Conservation (phyloP, 257 asterid genomes). For the Scutellaria galericulata region DNA sequence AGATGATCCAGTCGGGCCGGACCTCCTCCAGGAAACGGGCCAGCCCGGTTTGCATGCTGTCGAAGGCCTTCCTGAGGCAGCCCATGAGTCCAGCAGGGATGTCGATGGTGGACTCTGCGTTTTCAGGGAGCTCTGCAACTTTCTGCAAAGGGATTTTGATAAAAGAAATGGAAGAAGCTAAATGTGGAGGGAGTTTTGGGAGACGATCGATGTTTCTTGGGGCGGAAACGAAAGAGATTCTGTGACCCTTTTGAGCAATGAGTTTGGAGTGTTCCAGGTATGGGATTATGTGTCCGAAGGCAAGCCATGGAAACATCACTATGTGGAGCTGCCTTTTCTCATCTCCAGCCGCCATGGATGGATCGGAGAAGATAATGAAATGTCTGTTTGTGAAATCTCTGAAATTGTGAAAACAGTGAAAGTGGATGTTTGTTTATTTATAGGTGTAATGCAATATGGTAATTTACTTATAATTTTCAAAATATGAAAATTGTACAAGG, state of each 20-base stretch:
- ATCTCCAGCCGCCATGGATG: constrained; percentile 23
- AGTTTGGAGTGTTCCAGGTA: constrained; percentile 54
- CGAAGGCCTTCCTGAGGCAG: constrained; percentile 40
- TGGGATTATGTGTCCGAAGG: constrained; percentile 69
- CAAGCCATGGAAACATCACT: constrained; percentile 70
- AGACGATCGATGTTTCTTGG: constrained; percentile 65
- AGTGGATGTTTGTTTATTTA: too few species aligned
- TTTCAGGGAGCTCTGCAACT: constrained; percentile 33
- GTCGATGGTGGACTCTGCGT: constrained; percentile 43
- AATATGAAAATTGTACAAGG: too few species aligned
- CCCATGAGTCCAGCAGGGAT: constrained; percentile 20
- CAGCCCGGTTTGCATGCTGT: constrained; percentile 30
- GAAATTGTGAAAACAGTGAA: too few species aligned
- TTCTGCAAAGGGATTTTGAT: constrained; percentile 52
- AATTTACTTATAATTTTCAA: too few species aligned
- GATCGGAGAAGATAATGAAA: too few species aligned
- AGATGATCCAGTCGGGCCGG: constrained; percentile 38
- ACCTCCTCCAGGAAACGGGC: constrained; percentile 34
- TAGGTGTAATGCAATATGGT: too few species aligned
- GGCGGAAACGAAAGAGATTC: constrained; percentile 54
- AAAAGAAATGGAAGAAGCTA: constrained; percentile 36
- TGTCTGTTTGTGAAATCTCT: too few species aligned
- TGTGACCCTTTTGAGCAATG: constrained; percentile 56
- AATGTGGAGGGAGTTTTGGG: constrained; percentile 49
- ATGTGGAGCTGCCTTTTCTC: constrained; percentile 40